These are phyloP conservation scores for Melanomma pulvis-pyrius DNA, from an alignment of 495 filamentous ascomycete genomes.

Conservation along the genomic window DNA sequence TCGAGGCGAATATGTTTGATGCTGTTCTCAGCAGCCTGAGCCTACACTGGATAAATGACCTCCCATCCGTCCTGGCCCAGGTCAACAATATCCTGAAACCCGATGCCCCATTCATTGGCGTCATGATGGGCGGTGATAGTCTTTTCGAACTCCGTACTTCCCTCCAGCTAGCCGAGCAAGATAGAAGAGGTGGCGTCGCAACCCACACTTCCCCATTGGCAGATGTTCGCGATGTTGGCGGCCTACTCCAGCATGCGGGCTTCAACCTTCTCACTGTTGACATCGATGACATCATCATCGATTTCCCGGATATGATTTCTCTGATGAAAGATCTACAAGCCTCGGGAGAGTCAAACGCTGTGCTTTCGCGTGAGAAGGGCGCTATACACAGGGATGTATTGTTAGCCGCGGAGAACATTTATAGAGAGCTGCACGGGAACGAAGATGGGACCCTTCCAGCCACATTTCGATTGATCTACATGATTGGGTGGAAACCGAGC, in stretches of 20 bases:
- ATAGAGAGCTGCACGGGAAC: conserved; percentile 78
- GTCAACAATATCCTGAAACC: conserved; percentile 84
- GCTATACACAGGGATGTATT: conserved; percentile 80
- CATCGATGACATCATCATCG: conserved; percentile 94
- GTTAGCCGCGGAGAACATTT: conserved; percentile 86
- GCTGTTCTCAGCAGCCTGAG: conserved; percentile 83
- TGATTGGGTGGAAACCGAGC: conserved; percentile 98
- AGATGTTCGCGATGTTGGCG: conserved; percentile 89
- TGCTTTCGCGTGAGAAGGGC: conserved; percentile 75
- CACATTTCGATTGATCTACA: conserved; percentile 90
- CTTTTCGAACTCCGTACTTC: conserved; percentile 93
- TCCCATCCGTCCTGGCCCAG: conserved; percentile 79
- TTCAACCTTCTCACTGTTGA: conserved; percentile 97
- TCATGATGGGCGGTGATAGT: conserved; percentile 94
- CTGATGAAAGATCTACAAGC: conserved; percentile 91
- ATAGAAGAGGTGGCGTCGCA: conserved; percentile 82
- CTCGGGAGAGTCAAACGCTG: conserved; percentile 91
- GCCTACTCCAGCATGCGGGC: conserved; percentile 79
- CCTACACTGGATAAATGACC: conserved; percentile 97
- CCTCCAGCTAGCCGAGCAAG: conserved; percentile 88
- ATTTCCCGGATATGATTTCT: conserved; percentile 89
- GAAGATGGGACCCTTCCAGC: conserved; percentile 75
- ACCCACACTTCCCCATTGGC: conserved; percentile 88
- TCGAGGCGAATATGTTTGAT: conserved; percentile 77
- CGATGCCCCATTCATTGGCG: conserved; percentile 88